These are phyloP conservation scores for Aureobasidium sp. DNA, from an alignment of 2,329 filamentous ascomycete species.

Conservation along the genomic window DNA sequence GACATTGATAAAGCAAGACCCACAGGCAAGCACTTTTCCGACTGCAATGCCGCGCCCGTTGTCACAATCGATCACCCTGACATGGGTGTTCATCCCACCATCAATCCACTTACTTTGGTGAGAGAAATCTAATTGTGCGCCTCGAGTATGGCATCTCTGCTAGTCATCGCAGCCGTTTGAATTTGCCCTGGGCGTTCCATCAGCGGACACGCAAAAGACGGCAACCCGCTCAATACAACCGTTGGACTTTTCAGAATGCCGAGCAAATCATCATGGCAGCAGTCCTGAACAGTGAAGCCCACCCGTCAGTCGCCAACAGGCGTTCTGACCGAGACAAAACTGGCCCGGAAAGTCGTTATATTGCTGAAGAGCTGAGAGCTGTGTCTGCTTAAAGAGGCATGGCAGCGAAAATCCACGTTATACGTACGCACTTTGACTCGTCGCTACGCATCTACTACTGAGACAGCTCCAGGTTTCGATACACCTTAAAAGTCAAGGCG, in stretches of 20 bases:
- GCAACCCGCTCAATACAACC: conserved; percentile 9
- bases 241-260: conserved; percentile 1
- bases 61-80: neutral
- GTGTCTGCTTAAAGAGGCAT: neutral
- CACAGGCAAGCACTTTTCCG: neutral
- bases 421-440: neutral
- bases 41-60: neutral
- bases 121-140: neutral
- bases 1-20: conserved; percentile 10
- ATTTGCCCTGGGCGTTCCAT: neutral
- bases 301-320: neutral
- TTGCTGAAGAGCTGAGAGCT: neutral
- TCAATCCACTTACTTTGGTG: neutral
- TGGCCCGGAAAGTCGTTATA: neutral
- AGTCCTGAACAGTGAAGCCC: neutral
- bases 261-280: neutral
- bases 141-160: neutral
- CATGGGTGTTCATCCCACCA: neutral
- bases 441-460: neutral
- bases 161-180: neutral
- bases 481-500: neutral
- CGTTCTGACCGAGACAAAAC: conserved; percentile 3
- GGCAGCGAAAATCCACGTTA: conserved; percentile 1
- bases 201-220: neutral
- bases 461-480: conserved; percentile 1